Evolutionary conservation across 148 eudicot genomes (phyloP).

Genomic region (Limonium bicolor): DNA sequence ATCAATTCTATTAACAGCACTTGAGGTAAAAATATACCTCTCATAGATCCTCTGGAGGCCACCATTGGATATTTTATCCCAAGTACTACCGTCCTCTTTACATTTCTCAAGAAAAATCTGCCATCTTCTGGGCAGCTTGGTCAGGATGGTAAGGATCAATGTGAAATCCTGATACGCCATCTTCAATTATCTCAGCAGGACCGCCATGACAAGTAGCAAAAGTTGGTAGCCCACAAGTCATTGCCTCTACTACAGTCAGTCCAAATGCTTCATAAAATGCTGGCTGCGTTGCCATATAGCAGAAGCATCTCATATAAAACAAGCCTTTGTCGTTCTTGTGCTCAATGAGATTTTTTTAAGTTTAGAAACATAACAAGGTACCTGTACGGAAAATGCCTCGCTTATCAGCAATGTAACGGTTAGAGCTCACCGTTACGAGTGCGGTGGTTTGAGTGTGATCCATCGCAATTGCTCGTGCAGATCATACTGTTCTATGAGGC

Average conservation of each 20-base stretch:
- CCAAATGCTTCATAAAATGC: slow-evolving; percentile 98
- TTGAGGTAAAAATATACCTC: slow-evolving; percentile 32
- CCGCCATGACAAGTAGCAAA: slow-evolving; percentile 99
- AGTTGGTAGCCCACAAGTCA: slow-evolving; percentile 94
- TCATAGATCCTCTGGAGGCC: slow-evolving; percentile 64
- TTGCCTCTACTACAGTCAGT: slow-evolving; percentile 95
- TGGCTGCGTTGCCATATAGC: slow-evolving; percentile 69
- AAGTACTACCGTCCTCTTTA: slow-evolving; percentile 44
- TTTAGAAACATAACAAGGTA: no score
- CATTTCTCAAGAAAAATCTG: slow-evolving; percentile 42
- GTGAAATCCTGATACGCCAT: slow-evolving; percentile 82
- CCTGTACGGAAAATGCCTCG: slow-evolving; percentile 94
- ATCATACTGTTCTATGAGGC: slow-evolving; percentile 52
- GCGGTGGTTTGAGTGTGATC: slow-evolving; percentile 77
- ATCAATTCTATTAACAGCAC: not conserved
- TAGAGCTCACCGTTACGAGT: slow-evolving; percentile 86
- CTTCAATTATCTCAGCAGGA: slow-evolving; percentile 84
- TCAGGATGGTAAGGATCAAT: slow-evolving; percentile 95
- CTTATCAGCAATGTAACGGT: slow-evolving; percentile 87
- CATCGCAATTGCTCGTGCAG: slow-evolving; percentile 74
- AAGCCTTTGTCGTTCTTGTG: no score
- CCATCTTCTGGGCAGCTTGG: slow-evolving; percentile 40
- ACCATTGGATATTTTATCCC: slow-evolving; percentile 50
- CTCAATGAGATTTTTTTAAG: no score
- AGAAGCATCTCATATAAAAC: not conserved